phyloP scores from a whole-genome alignment of 192 early-diverging fungal genomes.

The Backusella sp. region DNA sequence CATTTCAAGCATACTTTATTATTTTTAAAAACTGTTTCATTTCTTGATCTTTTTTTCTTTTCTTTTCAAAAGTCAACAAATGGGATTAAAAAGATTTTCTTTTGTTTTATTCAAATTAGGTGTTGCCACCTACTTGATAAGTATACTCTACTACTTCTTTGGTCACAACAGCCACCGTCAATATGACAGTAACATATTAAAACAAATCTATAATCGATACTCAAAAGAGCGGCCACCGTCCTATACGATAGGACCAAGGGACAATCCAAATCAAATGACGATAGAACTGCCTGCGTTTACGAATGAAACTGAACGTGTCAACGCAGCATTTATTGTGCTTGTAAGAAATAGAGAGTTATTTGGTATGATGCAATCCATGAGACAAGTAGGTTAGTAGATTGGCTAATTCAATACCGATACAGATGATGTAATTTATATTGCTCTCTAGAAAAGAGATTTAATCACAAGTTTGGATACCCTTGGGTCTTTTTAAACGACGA shows the following conservation, averaged over 20 bases:
- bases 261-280: conserved; percentile 12
- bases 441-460: conserved; percentile 63
- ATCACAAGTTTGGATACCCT: conserved; percentile 72
- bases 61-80: background rate
- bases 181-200: background rate
- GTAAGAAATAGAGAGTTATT: conserved; percentile 68
- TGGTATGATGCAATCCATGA: conserved; percentile 55
- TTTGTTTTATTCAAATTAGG: background rate
- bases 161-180: background rate
- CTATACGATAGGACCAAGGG: conserved; percentile 5
- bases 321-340: conserved; percentile 46
- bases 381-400: conserved; percentile 49
- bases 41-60: background rate
- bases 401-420: background rate
- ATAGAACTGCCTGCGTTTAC: background rate
- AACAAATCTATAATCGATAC: background rate
- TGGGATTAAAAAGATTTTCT: background rate
- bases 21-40: background rate
- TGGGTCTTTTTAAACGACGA: conserved; percentile 84
- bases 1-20: background rate
- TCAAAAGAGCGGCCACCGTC: background rate
- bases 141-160: background rate
- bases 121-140: background rate
- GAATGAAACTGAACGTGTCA: conserved; percentile 11
- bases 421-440: no score